Evolutionary conservation across 2,329 filamentous ascomycete genomes (phyloP).

Genomic region (Parafenestella ontariensis): DNA sequence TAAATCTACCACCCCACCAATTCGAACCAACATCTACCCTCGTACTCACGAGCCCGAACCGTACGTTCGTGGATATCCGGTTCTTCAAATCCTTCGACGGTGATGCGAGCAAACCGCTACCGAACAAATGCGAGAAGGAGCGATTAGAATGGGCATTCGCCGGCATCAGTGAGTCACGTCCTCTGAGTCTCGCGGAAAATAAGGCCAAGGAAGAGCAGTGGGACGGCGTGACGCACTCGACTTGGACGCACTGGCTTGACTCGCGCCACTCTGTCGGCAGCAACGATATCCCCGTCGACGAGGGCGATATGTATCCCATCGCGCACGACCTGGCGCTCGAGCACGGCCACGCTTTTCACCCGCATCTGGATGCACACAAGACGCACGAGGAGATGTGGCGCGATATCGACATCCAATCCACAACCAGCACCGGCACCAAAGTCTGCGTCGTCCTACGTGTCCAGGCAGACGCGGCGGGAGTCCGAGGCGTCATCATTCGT

Average conservation of each 20-base stretch:
- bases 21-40: constrained; percentile 69
- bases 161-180: constrained; percentile 53
- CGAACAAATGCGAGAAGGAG: constrained; percentile 37
- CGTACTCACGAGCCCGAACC: constrained; percentile 66
- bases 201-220: background rate
- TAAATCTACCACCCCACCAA: constrained; percentile 23
- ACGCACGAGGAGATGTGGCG: constrained; percentile 73
- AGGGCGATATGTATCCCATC: constrained; percentile 63
- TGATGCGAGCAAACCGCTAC: constrained; percentile 7
- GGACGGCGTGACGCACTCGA: constrained; percentile 37
- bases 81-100: constrained; percentile 48
- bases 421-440: constrained; percentile 18
- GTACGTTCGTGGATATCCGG: constrained; percentile 69
- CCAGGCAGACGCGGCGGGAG: constrained; percentile 43
- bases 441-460: constrained; percentile 51
- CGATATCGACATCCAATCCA: constrained; percentile 50
- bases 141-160: constrained; percentile 72
- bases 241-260: constrained; percentile 68
- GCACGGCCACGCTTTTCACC: constrained; percentile 66
- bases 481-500: constrained; percentile 61
- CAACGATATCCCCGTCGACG: constrained; percentile 53
- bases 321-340: constrained; percentile 51
- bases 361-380: constrained; percentile 57
- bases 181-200: background rate
- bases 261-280: constrained; percentile 53